phyloP scores from a whole-genome alignment of 371 early-diverging fungal species.

The Fennellomyces sp. region DNA sequence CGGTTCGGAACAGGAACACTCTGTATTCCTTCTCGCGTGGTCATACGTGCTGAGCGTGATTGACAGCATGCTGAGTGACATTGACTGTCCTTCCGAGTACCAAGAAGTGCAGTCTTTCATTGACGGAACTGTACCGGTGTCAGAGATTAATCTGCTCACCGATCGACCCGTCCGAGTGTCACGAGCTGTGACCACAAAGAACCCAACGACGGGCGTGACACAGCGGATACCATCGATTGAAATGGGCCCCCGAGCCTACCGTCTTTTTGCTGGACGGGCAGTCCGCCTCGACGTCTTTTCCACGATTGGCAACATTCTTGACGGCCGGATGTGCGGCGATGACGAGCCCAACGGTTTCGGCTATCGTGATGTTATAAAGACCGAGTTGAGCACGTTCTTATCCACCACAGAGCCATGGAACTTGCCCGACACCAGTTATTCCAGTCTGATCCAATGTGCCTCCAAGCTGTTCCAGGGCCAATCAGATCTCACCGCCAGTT shows the following conservation, averaged over 20 bases:
- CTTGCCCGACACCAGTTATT: constrained; percentile 32
- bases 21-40: constrained; percentile 45
- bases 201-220: not conserved
- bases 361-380: constrained; percentile 25
- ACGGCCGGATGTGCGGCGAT: constrained; percentile 27
- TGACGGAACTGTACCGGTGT: constrained; percentile 4
- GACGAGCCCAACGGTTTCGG: constrained; percentile 33
- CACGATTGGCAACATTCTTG: constrained; percentile 12
- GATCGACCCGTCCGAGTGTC: constrained; percentile 25
- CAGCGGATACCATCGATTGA: constrained; percentile 19
- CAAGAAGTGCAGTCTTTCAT: constrained; percentile 13
- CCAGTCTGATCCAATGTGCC: constrained; percentile 21
- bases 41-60: constrained; percentile 34
- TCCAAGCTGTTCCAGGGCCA: constrained; percentile 30
- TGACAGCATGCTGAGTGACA: constrained; percentile 5
- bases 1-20: constrained; percentile 27
- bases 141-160: constrained; percentile 10
- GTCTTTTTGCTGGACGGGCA: constrained; percentile 33
- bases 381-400: constrained; percentile 32
- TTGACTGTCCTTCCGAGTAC: constrained; percentile 15
- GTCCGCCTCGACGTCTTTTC: constrained; percentile 38
- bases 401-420: constrained; percentile 27
- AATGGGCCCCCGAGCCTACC: constrained; percentile 22
- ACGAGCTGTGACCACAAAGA: too few relatives aligned
- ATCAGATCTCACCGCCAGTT: constrained; percentile 24